Evolutionary conservation across 169 alveolate genomes (phyloP), one percentile per base, ranked within the genome.

Genomic region (Cryptosporidium xiaoi): DNA sequence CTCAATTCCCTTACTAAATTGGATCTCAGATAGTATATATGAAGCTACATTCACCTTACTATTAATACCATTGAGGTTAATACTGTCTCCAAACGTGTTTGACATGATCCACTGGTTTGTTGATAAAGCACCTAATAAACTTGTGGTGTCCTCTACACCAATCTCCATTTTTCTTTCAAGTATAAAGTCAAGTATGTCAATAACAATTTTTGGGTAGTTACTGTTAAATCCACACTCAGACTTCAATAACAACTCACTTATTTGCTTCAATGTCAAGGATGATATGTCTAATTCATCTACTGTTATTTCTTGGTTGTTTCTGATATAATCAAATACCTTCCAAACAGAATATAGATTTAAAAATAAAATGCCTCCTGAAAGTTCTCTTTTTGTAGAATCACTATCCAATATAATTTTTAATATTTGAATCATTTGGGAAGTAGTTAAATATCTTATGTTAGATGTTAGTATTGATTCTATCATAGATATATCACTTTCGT

Each of bases 91-190:
- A 40, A 77, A 77, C 4, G 58, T 34, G 48, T 60, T 77, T 18
- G 36, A 29, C 71, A 77, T 40, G 15, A 46, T 56, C 87, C 87
- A 77, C 27, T 77, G 87, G 13, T 77, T 77, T 16, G 64, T 62
- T 40, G 87, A 77, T n/a, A 62, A 20, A 36, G 77, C 69, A 12
- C 77, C 87, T 15, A 77, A 1, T 29, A 62, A 40, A 44, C 46
- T 44, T 24, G 34, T 13, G 18, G 24, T 29, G 15, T 15, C 29
- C 13, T 56, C 64, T 4, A 36, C 0, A 44, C 48, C 27, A 7
- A 0, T 44, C 18, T 36, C 27, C 18, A 40, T 12, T 12, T 40
- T 62, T 5, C 24, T 5, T 24, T 34, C 44, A 20, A 77, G 36
- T n/a, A 77, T 24, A 20, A 27, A 46, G 40, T 77, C 87, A 27